Evolutionary conservation across 1,284 basidiomycete genomes (phyloP).

Genomic region (Grifola frondosa): DNA sequence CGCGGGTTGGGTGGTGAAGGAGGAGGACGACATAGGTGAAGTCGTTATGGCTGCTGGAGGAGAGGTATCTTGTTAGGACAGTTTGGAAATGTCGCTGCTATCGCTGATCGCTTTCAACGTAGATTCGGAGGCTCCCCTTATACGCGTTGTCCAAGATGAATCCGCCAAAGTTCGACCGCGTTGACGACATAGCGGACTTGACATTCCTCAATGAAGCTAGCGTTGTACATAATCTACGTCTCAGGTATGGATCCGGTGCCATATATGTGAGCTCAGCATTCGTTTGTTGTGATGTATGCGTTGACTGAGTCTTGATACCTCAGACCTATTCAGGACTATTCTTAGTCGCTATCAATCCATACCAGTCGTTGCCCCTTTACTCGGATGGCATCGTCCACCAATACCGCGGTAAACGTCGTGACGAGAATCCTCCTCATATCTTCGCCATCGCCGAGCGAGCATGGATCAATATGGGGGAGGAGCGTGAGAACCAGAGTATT

Average conservation of each 20-base stretch:
- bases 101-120: slow-evolving; percentile 4
- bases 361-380: slow-evolving; percentile 91
- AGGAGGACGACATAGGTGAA: slow-evolving; percentile 76
- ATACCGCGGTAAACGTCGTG: slow-evolving; percentile 89
- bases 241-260: slow-evolving; percentile 88
- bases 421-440: slow-evolving; percentile 97
- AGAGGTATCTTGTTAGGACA: slow-evolving; percentile 50
- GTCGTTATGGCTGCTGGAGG: slow-evolving; percentile 81
- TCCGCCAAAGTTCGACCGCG: slow-evolving; percentile 97
- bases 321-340: slow-evolving; percentile 96
- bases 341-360: slow-evolving; percentile 98
- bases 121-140: slow-evolving; percentile 76
- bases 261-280: slow-evolving; percentile 80
- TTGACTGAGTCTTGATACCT: not conserved
- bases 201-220: slow-evolving; percentile 99
- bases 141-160: slow-evolving; percentile 93
- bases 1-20: slow-evolving; percentile 85
- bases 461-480: slow-evolving; percentile 98
- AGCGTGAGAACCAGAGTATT: slow-evolving; percentile 96
- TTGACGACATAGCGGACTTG: slow-evolving; percentile 97
- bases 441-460: slow-evolving; percentile 97
- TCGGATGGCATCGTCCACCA: slow-evolving; percentile 90
- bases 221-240: slow-evolving; percentile 94
- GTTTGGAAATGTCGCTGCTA: slow-evolving; percentile 2
- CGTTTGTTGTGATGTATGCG: not conserved